phyloP scores from a whole-genome alignment of 768 basidiomycete species.

The Clavulina sp. region DNA sequence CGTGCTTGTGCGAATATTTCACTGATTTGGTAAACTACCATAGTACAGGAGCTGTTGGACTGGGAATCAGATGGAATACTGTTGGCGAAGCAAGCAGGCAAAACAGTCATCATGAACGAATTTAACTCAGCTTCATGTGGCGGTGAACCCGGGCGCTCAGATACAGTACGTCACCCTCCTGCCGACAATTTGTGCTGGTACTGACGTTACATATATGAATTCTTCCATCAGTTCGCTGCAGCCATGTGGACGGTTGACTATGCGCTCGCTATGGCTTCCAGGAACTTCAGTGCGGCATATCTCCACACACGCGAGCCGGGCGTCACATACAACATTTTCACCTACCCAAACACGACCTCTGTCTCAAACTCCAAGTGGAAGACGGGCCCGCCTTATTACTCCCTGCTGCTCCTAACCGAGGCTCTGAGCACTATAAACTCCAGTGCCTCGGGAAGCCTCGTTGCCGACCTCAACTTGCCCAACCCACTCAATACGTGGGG shows the following conservation, averaged over 20 bases:
- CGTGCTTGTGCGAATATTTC: no score
- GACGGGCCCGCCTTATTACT: slow-evolving; percentile 10
- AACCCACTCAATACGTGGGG: slow-evolving; percentile 1
- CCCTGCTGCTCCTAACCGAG: slow-evolving; percentile 11
- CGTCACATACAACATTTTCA: slow-evolving; percentile 11
- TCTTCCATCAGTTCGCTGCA: slow-evolving; percentile 1
- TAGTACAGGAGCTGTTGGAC: no score
- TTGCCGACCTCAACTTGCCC: slow-evolving; percentile 7
- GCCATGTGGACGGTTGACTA: slow-evolving; percentile 12
- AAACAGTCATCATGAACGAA: slow-evolving; percentile 10
- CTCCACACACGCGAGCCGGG: slow-evolving; percentile 12
- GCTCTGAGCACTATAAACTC: slow-evolving; percentile 2
- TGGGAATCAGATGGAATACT: slow-evolving; percentile 1
- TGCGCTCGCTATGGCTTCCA: slow-evolving; percentile 8
- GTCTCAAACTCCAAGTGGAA: slow-evolving; percentile 8
- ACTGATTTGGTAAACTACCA: no score
- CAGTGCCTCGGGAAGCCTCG: background rate
- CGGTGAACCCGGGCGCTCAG: slow-evolving; percentile 7
- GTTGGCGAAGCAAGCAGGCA: slow-evolving; percentile 3
- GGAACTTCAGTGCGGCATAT: slow-evolving; percentile 7
- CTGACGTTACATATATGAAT: background rate
- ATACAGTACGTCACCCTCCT: slow-evolving; percentile 8
- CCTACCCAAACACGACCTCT: slow-evolving; percentile 6
- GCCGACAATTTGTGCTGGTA: background rate
- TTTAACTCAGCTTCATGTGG: slow-evolving; percentile 11